Conservation (phyloP, 305 asterid species). For the Fraxinus floribunda region DNA sequence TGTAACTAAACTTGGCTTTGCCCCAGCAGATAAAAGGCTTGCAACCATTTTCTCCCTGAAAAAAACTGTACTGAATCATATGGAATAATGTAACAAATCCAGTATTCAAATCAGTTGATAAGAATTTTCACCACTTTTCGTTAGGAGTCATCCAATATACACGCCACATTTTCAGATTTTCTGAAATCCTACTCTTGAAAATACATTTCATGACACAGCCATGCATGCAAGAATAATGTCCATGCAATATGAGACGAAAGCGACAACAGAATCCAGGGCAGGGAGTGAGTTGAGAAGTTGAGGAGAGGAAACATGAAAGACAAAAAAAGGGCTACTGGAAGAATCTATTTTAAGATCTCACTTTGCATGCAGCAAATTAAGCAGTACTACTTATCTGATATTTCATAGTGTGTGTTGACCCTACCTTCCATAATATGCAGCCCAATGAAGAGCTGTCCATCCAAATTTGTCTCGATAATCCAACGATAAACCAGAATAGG, state of each 20-base stretch:
- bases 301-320: conserved; percentile 9
- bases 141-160: background rate
- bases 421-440: conserved; percentile 90
- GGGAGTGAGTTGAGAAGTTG: background rate
- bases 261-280: background rate
- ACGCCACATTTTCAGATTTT: background rate
- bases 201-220: background rate
- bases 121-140: background rate
- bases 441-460: conserved; percentile 99
- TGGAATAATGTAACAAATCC: background rate
- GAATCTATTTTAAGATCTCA: background rate
- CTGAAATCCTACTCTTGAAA: background rate
- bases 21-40: conserved; percentile 84
- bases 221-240: background rate
- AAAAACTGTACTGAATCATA: conserved; percentile 21
- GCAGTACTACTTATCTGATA: background rate
- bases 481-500: conserved; percentile 77
- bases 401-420: background rate
- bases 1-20: conserved; percentile 86
- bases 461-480: conserved; percentile 93
- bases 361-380: background rate
- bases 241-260: background rate
- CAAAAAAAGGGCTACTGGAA: background rate
- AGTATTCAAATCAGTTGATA: background rate
- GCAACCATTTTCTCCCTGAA: conserved; percentile 96